A percentile compares a stretch with the other conserved stretches of the same genome.
Conservation (phyloP, 805 yeast species). For the Kazachstania taianensis region DNA sequence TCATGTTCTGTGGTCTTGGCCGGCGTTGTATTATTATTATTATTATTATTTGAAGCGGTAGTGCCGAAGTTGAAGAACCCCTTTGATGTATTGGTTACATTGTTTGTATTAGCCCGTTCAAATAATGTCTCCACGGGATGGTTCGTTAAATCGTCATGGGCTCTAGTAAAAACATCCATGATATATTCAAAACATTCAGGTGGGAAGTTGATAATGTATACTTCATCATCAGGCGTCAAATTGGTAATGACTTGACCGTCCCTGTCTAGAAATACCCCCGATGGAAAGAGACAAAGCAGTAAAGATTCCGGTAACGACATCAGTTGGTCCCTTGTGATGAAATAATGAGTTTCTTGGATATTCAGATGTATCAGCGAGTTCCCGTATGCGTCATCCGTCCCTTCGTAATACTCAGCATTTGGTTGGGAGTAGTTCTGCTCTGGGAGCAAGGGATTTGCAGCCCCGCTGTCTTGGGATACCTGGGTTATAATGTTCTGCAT, state of each 20-base stretch:
- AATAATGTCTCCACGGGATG: constrained; percentile 32
- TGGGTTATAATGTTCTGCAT: constrained; percentile 54
- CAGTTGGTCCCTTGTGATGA: constrained; percentile 77
- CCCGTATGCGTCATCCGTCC: constrained; percentile 29
- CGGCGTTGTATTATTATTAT: constrained; percentile 3
- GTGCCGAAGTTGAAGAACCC: constrained; percentile 22
- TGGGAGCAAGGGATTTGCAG: constrained; percentile 3
- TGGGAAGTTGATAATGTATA: constrained; percentile 66
- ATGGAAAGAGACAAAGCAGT: constrained; percentile 76
- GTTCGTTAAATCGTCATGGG: constrained; percentile 47
- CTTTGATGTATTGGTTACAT: constrained; percentile 14
- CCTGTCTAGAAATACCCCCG: constrained; percentile 75
- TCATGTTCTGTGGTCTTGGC: constrained; percentile 42
- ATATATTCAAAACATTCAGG: constrained; percentile 83
- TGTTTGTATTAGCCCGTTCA: constrained; percentile 19
- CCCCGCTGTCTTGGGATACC: constrained; percentile 39
- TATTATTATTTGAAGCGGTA: constrained; percentile 5
- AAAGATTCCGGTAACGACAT: constrained; percentile 89
- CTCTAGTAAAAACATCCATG: constrained; percentile 57
- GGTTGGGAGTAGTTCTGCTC: constrained; percentile 1
- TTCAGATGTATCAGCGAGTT: constrained; percentile 65
- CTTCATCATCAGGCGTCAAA: constrained; percentile 69
- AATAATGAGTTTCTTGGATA: constrained; percentile 63
- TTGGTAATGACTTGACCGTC: constrained; percentile 70
- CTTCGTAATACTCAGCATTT: constrained; percentile 4